Conservation (phyloP, 1,139 yeast species). For the Nakaseomyces uthaithaninus region DNA sequence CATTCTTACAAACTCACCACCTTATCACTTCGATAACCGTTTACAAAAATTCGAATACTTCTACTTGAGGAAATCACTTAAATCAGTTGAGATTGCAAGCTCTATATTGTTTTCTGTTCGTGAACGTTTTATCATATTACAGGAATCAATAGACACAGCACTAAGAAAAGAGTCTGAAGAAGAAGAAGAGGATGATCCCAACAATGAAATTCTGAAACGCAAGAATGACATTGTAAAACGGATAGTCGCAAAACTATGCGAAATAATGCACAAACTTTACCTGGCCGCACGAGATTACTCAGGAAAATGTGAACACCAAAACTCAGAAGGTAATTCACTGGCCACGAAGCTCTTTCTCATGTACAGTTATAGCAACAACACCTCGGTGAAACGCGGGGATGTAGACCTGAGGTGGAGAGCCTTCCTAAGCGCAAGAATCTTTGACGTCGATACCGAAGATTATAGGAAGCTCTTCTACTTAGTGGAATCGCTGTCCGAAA, state of each 20-base stretch:
- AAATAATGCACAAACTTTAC: background rate
- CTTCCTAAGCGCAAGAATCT: background rate
- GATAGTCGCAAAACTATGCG: background rate
- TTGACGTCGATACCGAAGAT: constrained; percentile 2
- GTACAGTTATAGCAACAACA: background rate
- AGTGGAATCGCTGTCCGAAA: background rate
- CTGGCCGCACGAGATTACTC: background rate
- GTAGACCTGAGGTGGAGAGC: background rate
- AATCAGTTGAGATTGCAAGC: background rate
- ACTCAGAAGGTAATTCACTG: background rate
- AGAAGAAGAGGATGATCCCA: background rate
- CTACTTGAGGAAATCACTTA: background rate
- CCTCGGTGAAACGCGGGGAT: background rate
- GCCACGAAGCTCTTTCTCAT: background rate
- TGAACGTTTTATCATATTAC: background rate
- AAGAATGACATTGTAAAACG: background rate
- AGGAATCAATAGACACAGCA: background rate
- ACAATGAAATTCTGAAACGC: background rate
- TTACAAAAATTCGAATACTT: background rate
- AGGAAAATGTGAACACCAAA: background rate
- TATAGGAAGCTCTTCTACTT: background rate
- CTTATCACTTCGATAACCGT: background rate
- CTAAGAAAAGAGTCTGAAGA: background rate
- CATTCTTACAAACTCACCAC: background rate
- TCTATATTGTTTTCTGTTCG: background rate